Conservation (phyloP, 2,329 filamentous ascomycete genomes). For the Venturia oleaginea region DNA sequence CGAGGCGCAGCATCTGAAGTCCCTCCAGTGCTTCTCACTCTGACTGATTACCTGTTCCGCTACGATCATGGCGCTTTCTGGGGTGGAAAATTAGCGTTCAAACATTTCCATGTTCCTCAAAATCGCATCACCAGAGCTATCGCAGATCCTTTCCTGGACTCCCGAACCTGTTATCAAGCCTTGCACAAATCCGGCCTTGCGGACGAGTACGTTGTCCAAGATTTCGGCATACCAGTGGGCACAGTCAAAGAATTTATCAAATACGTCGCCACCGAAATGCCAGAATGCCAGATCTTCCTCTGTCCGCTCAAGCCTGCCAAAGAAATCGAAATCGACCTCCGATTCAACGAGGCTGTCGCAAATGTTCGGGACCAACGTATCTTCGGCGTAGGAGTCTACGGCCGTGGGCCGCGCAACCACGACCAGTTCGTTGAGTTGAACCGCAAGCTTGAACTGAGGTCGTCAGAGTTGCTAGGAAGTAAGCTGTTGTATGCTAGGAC, state of each 20-base stretch:
- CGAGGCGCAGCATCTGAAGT: constrained; percentile 1
- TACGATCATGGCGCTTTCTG: constrained; percentile 64
- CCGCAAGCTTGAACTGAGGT: constrained; percentile 49
- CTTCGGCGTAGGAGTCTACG: constrained; percentile 56
- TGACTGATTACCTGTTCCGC: constrained; percentile 60
- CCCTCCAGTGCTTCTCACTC: constrained; percentile 47
- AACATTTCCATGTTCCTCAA: constrained; percentile 56
- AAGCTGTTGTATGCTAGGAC: constrained; percentile 65
- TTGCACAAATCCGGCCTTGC: constrained; percentile 44
- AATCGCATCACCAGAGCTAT: constrained; percentile 52
- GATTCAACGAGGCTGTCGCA: neutral
- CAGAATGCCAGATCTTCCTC: constrained; percentile 38
- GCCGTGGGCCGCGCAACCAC: neutral
- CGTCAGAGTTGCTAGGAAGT: constrained; percentile 52
- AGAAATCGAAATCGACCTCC: neutral
- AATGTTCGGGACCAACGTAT: constrained; percentile 21
- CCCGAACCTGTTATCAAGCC: constrained; percentile 56
- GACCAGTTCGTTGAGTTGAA: constrained; percentile 45
- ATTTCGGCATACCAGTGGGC: constrained; percentile 37
- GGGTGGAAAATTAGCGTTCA: constrained; percentile 53
- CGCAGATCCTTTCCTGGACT: constrained; percentile 54
- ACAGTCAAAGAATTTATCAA: constrained; percentile 11
- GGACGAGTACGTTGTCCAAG: constrained; percentile 51
- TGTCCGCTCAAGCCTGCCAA: constrained; percentile 26
- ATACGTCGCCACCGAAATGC: constrained; percentile 3